A percentile compares a stretch with the other conserved stretches of the same genome.
Conservation (phyloP, 371 early-diverging fungal species). For the Amoeboaphelidium protococcarum region DNA sequence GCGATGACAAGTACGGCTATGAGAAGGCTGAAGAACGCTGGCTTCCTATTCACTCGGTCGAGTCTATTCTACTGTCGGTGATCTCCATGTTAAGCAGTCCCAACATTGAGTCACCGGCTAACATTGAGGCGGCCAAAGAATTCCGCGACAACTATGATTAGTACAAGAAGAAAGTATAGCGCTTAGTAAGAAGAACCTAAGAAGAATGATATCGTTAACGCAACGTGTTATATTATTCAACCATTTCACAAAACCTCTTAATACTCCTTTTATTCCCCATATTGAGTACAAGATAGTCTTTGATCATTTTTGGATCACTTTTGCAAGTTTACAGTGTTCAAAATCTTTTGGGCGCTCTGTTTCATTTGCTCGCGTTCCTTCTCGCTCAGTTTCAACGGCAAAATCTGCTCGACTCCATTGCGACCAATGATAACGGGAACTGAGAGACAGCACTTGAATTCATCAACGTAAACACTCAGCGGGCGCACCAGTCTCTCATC, state of each 20-base stretch:
- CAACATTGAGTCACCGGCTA: conserved; percentile 20
- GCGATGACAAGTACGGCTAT: conserved; percentile 69
- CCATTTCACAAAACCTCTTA: too few relatives aligned
- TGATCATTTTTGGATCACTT: too few relatives aligned
- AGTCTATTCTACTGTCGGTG: conserved; percentile 16
- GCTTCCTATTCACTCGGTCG: conserved; percentile 62
- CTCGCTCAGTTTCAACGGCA: conserved; percentile 26
- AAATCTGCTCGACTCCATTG: conserved; percentile 31
- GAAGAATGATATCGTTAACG: conserved; percentile 23
- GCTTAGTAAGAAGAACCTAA: conserved; percentile 34
- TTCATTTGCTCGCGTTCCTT: conserved; percentile 22
- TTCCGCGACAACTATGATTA: conserved; percentile 32
- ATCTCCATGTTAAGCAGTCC: conserved; percentile 19
- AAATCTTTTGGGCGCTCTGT: conserved; percentile 17
- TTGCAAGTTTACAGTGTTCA: too few relatives aligned
- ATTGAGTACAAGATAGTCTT: too few relatives aligned
- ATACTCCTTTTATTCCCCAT: too few relatives aligned
- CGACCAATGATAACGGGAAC: conserved; percentile 41
- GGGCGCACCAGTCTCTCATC: conserved; percentile 19
- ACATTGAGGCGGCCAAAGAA: conserved; percentile 28
- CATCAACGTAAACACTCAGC: conserved; percentile 29
- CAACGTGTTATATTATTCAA: too few relatives aligned
- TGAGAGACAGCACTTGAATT: conserved; percentile 29
- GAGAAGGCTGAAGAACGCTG: conserved; percentile 75
- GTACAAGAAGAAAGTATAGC: conserved; percentile 45